These are phyloP conservation scores for Ceratobasidium sp. DNA, from an alignment of 1,284 basidiomycete genomes.

Conservation along the genomic window DNA sequence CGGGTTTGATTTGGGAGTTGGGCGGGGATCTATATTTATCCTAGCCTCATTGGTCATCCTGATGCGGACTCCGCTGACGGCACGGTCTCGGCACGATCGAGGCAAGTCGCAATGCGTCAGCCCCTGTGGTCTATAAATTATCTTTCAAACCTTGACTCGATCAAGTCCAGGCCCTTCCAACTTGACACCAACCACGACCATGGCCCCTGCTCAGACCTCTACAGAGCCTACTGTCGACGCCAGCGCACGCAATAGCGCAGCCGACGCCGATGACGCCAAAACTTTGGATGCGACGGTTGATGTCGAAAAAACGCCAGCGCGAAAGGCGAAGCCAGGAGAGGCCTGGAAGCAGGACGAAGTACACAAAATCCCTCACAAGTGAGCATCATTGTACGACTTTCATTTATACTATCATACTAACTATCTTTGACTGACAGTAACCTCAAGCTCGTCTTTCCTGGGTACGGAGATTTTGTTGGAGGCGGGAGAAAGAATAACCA, in stretches of 20 bases:
- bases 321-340: slow-evolving; percentile 37
- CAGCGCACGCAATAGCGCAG: slow-evolving; percentile 21
- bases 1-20: slow-evolving; percentile 1
- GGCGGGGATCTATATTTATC: slow-evolving; percentile 18
- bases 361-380: slow-evolving; percentile 50
- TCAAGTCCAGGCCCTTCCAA: background rate
- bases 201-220: slow-evolving; percentile 28
- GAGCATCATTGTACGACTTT: background rate
- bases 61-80: background rate
- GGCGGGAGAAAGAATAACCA: background rate
- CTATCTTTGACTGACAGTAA: slow-evolving; percentile 53
- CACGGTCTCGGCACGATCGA: slow-evolving; percentile 9
- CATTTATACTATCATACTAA: slow-evolving; percentile 20
- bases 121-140: background rate
- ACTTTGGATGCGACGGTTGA: slow-evolving; percentile 26
- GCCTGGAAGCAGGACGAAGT: slow-evolving; percentile 48
- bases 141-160: too few relatives aligned
- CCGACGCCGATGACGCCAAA: slow-evolving; percentile 29
- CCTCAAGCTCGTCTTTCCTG: slow-evolving; percentile 64
- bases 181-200: slow-evolving; percentile 12
- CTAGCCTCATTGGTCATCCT: slow-evolving; percentile 4
- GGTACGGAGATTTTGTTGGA: slow-evolving; percentile 12
- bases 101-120: slow-evolving; percentile 6
- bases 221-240: background rate
- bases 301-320: slow-evolving; percentile 26